Percentiles rank a stretch among this genome's conserved stretches.
These are phyloP conservation scores for Lecanosticta acicola DNA, from an alignment of 2,329 filamentous ascomycete genomes.

Conservation along the genomic window DNA sequence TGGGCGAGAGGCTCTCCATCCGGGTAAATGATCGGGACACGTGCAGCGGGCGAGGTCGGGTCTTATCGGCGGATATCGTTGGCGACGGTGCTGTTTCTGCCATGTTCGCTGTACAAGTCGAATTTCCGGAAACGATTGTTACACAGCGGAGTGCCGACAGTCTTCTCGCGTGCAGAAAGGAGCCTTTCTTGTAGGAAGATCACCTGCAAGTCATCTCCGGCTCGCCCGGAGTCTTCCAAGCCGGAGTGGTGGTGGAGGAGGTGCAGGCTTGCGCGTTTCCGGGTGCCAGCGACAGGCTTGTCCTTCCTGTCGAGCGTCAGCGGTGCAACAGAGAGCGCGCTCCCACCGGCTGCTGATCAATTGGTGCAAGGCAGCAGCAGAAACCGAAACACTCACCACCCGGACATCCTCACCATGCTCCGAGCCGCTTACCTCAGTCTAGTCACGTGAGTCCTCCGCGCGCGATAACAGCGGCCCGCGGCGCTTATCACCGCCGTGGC, in stretches of 20 bases:
- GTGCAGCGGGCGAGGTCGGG: conserved; percentile 34
- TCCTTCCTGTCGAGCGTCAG: neutral
- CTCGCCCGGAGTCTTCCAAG: neutral
- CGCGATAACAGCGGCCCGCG: too few species aligned
- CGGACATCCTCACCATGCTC: neutral
- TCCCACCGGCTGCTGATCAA: neutral
- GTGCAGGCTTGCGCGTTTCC: neutral
- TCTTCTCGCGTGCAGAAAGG: neutral
- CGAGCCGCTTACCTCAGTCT: neutral
- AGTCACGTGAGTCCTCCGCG: too few species aligned
- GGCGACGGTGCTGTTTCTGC: conserved; percentile 10
- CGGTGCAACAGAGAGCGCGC: too few species aligned
- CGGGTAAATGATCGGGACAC: conserved; percentile 47
- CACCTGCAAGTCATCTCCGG: neutral
- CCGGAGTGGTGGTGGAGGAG: neutral
- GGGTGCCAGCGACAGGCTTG: neutral
- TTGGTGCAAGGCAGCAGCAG: neutral
- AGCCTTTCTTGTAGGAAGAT: neutral
- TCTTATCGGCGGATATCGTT: conserved; percentile 10
- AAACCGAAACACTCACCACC: neutral
- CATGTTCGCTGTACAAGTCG: conserved; percentile 4
- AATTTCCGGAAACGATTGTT: neutral
- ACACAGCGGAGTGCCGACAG: neutral
- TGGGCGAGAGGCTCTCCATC: conserved; percentile 34
- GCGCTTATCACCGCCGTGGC: too few species aligned